Percentiles rank a stretch among this genome's conserved stretches.
Conservation (phyloP, 768 basidiomycete genomes). For the Auriscalpium vulgare region DNA sequence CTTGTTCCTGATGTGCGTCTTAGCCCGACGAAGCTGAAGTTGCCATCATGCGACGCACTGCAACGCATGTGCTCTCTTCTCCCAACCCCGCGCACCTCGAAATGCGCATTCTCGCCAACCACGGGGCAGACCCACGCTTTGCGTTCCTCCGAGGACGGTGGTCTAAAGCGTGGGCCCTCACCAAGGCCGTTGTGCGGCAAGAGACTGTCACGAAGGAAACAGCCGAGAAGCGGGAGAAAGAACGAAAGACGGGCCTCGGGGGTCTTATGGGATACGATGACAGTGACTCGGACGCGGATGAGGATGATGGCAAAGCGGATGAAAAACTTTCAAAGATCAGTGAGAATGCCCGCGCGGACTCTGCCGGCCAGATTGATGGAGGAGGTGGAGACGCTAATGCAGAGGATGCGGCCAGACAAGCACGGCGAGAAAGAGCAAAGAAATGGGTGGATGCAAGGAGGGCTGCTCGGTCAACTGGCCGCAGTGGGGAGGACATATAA, state of each 20-base stretch:
- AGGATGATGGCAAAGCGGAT: slow-evolving; percentile 2
- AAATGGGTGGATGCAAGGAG: background rate
- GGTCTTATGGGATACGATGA: slow-evolving; percentile 50
- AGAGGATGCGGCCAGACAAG: background rate
- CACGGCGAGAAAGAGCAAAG: background rate
- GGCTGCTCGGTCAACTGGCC: background rate
- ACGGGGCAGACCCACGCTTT: slow-evolving; percentile 72
- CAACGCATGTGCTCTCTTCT: slow-evolving; percentile 55
- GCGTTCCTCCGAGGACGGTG: slow-evolving; percentile 77
- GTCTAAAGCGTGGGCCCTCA: slow-evolving; percentile 51
- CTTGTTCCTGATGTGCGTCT: background rate
- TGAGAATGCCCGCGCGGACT: slow-evolving; percentile 15
- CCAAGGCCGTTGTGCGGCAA: slow-evolving; percentile 39
- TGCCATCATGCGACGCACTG: slow-evolving; percentile 70
- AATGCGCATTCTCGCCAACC: slow-evolving; percentile 82
- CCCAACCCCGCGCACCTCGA: slow-evolving; percentile 78
- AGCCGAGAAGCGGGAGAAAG: slow-evolving; percentile 14
- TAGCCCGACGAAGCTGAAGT: slow-evolving; percentile 55
- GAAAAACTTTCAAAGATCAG: background rate
- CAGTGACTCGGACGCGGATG: slow-evolving; percentile 18
- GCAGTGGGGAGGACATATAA: too few species aligned
- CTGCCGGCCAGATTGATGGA: background rate
- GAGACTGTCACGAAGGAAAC: slow-evolving; percentile 20
- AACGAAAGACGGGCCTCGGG: slow-evolving; percentile 32
- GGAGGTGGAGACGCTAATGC: background rate